Base-by-base conservation (phyloP, 768 basidiomycete genomes). In the Stropharia rugosoannulata region DNA sequence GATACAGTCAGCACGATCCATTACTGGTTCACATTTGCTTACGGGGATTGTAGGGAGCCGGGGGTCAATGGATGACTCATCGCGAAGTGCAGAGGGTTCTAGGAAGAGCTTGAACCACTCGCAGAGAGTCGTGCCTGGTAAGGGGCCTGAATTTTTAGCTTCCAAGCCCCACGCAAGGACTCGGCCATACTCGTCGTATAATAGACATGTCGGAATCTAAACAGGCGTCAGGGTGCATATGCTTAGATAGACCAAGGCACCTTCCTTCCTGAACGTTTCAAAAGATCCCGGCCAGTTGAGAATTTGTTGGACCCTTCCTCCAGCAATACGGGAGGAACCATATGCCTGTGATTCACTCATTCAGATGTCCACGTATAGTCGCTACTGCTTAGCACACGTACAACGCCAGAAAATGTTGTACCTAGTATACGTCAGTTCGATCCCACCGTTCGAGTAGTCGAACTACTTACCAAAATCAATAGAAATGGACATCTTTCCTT, bases 331-430 rank as follows among this genome's bases (percentile, higher is more conserved):
- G 10, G 91, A 88, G 7, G 91, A 93, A 6, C 89, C 92, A 64
- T 90, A 95, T 0, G 93, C 90, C 90, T 92, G 40, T 45, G 19
- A 51, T 61, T 55, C 58, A 59, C 54, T 45, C 22, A n/a, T 36
- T 37, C 11, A 4, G 13, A 36, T 52, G 51, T 44, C 22, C 43
- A 32, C 36, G 8, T 13, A 18, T 25, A 47, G 12, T 9, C 12
- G 46, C 38, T 6, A 25, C n/a, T 19, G 29, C 29, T 32, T 54
- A 55, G 37, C 12, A 5, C 51, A 81, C 89, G 72, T 68, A 91
- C 90, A 56, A 93, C 87, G 57, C 91, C 91, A 22, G 90, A 92
- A 72, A 92, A 93, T 4, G 90, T 93, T 2, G 91, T 93, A 70
- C 90, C 90, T 92, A 25, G 44, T 39, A 22, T 62, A 25, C 51